These are phyloP conservation scores for Pythium dissimile DNA, from an alignment of 352 stramenopile species.

Conservation along the genomic window DNA sequence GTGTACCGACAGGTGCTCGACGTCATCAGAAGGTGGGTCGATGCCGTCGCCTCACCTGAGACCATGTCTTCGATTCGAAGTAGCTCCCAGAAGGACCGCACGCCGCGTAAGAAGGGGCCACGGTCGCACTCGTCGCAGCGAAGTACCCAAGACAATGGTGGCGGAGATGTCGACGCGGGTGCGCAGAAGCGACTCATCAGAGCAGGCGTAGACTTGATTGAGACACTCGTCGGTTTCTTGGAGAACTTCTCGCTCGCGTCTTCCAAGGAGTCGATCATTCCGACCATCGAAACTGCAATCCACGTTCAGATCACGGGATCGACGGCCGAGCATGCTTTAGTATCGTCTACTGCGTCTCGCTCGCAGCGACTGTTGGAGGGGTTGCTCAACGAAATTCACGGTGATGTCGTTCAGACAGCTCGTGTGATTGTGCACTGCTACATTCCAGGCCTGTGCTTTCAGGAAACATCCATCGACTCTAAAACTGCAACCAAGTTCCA, in stretches of 20 bases:
- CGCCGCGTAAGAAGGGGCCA: conserved; percentile 10
- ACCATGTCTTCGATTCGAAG: conserved; percentile 13
- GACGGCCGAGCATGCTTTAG: conserved; percentile 35
- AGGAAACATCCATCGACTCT: conserved; percentile 57
- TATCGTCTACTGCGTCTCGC: conserved; percentile 31
- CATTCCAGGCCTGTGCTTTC: conserved; percentile 61
- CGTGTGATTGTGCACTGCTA: conserved; percentile 70
- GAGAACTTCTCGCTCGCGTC: conserved; percentile 53
- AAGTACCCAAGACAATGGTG: conserved; percentile 14
- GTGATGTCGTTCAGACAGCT: conserved; percentile 46
- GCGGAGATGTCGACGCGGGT: conserved; percentile 11
- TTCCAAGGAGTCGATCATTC: conserved; percentile 69
- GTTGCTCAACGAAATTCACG: conserved; percentile 50
- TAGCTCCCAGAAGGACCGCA: conserved; percentile 14
- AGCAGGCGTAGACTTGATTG: conserved; percentile 55
- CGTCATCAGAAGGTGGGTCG: conserved; percentile 76
- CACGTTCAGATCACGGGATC: conserved; percentile 47
- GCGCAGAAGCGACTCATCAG: conserved; percentile 37
- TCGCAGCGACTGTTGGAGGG: conserved; percentile 43
- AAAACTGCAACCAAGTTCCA: conserved; percentile 60
- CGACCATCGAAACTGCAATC: conserved; percentile 65
- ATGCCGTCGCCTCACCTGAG: conserved; percentile 15
- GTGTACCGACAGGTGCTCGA: conserved; percentile 82
- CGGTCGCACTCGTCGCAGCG: background rate
- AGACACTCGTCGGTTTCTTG: conserved; percentile 59